These are phyloP conservation scores for Vitis vinifera DNA, from an alignment of 164 flowering plant species.

Conservation along the genomic window ASM3070453v1 NC_081807.1:2036001-2036500, in stretches of 20 bases:
- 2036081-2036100: slow-evolving; percentile 23
- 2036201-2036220: slow-evolving; percentile 56
- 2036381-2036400: slow-evolving; percentile 63
- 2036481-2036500: slow-evolving; percentile 30
- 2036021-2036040: slow-evolving; percentile 21
- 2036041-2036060: slow-evolving; percentile 35
- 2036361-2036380: too few species aligned
- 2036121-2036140: slow-evolving; percentile 46
- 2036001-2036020: too few species aligned
- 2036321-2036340: slow-evolving; percentile 58
- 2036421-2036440: slow-evolving; percentile 76
- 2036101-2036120: slow-evolving; percentile 36
- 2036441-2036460: slow-evolving; percentile 47
- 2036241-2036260: slow-evolving; percentile 62
- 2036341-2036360: slow-evolving; percentile 43
- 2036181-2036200: slow-evolving; percentile 41
- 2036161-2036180: slow-evolving; percentile 22
- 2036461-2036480: slow-evolving; percentile 15
- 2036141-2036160: slow-evolving; percentile 21
- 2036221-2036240: slow-evolving; percentile 36
- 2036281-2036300: slow-evolving; percentile 49
- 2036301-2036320: slow-evolving; percentile 29
- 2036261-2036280: slow-evolving; percentile 62
- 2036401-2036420: slow-evolving; percentile 50
- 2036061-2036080: slow-evolving; percentile 71